phyloP scores from a whole-genome alignment of 306 rosid genomes.

The Carpinus viminea region DNA sequence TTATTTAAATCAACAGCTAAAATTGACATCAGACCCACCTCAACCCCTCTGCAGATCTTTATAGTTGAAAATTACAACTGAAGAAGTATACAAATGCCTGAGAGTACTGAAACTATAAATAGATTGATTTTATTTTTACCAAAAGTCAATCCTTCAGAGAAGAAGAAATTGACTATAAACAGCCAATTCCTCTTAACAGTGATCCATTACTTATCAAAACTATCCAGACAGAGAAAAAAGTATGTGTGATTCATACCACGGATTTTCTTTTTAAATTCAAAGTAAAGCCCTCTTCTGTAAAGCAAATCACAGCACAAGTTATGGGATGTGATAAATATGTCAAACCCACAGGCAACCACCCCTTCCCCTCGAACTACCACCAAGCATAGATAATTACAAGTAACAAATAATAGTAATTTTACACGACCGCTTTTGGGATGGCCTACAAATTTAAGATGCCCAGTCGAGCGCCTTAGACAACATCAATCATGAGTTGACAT shows the following conservation, averaged over 20 bases:
- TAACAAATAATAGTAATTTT: background rate
- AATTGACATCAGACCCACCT: background rate
- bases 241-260: background rate
- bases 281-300: background rate
- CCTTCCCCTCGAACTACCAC: slow-evolving; percentile 4
- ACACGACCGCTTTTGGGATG: background rate
- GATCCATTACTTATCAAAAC: background rate
- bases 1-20: background rate
- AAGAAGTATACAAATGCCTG: background rate
- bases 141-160: background rate
- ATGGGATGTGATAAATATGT: background rate
- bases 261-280: background rate
- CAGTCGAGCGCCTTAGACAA: background rate
- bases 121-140: background rate
- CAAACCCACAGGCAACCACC: background rate
- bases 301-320: background rate
- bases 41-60: background rate
- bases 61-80: background rate
- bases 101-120: background rate
- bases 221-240: background rate
- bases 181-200: background rate
- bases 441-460: background rate
- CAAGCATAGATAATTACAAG: background rate
- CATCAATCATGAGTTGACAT: background rate
- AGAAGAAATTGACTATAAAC: background rate